Percentiles rank a stretch among this genome's conserved stretches.
Conservation (phyloP, 2,329 filamentous ascomycete genomes). For the Pseudogymnoascus sp. region DNA sequence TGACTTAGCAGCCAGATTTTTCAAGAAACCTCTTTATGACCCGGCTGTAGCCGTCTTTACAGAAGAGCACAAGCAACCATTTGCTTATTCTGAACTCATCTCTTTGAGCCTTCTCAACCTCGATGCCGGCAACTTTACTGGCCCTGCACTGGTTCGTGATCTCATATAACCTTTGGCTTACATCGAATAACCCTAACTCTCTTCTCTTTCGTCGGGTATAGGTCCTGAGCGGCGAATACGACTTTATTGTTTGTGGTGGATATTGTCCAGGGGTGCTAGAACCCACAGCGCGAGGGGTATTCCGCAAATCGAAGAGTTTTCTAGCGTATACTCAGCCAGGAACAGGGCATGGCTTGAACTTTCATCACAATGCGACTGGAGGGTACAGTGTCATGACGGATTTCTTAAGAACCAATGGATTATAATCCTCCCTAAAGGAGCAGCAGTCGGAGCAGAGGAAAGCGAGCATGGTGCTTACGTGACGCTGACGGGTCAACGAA, state of each 20-base stretch:
- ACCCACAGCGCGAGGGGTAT: constrained; percentile 18
- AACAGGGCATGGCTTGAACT: constrained; percentile 25
- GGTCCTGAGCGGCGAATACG: constrained; percentile 11
- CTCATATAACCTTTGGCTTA: too few species aligned
- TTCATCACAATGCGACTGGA: constrained; percentile 23
- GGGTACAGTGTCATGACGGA: constrained; percentile 22
- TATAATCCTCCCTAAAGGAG: too few species aligned
- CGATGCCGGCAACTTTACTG: constrained; percentile 12
- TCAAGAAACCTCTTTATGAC: constrained; percentile 21
- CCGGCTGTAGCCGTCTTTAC: constrained; percentile 19
- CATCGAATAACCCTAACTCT: too few species aligned
- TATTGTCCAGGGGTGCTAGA: constrained; percentile 21
- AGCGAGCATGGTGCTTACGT: too few species aligned
- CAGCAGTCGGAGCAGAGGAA: too few species aligned
- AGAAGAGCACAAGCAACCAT: constrained; percentile 18
- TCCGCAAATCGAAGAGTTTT: constrained; percentile 21
- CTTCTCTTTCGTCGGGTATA: too few species aligned
- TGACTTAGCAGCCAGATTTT: constrained; percentile 11
- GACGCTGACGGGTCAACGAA: too few species aligned
- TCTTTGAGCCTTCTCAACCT: constrained; percentile 14
- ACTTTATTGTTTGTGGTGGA: constrained; percentile 26
- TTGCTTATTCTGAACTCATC: constrained; percentile 21
- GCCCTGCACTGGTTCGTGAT: constrained; percentile 17
- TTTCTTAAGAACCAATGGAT: neutral
- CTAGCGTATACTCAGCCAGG: constrained; percentile 20